Base-by-base conservation (phyloP, 192 early-diverging fungal genomes). In the Spinellus fusiger region DNA sequence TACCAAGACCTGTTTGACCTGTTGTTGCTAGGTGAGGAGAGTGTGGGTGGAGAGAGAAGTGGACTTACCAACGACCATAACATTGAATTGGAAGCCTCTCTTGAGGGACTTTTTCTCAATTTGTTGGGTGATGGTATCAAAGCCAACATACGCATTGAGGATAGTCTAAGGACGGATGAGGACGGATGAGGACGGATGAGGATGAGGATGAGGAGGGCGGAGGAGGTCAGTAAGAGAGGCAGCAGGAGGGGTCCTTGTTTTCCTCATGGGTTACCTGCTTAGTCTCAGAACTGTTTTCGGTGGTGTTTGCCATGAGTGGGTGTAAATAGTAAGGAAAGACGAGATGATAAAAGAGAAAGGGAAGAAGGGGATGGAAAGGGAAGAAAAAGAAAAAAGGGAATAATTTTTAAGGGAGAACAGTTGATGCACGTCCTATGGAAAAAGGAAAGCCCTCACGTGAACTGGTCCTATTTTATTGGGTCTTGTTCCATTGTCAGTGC, bases 41-140 rank as follows among this genome's bases (percentile, higher is more conserved):
- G 54, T 92, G 55, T 34, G 18, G 4, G 20, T 51, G 25, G 22
- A 20, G 25, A n/a, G 47, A 31, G 28, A 28, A 28, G 34, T 7
- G 25, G 15, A 26, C 86, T 62, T 76, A 91, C 91, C 92, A 66
- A 98, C 96, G 35, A 98, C 90, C 83, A 98, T 97, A 59, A 99
- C 73, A 79, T 97, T 99, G 74, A 99, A 94, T 64, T 91, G 88
- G 81, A 99, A 99, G 35, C 94, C 94, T 48, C 94, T 88, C 84
- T 98, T 95, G 28, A 97, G 70, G 65, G 96, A 83, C 83, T 98
- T 99, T 80, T 90, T 91, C 73, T 98, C 93, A 74, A 98, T 96
- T 86, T 99, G 96, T 64, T 83, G 79, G 56, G 93, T 93, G 80
- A 99, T 92, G 62, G 88, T 89, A 78, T 97, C 95, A 75, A 98